A percentile compares a stretch with the other conserved stretches of the same genome.
These are phyloP conservation scores for Trichosporon ovoides DNA, from an alignment of 1,284 basidiomycete species.

Conservation along the genomic window DNA sequence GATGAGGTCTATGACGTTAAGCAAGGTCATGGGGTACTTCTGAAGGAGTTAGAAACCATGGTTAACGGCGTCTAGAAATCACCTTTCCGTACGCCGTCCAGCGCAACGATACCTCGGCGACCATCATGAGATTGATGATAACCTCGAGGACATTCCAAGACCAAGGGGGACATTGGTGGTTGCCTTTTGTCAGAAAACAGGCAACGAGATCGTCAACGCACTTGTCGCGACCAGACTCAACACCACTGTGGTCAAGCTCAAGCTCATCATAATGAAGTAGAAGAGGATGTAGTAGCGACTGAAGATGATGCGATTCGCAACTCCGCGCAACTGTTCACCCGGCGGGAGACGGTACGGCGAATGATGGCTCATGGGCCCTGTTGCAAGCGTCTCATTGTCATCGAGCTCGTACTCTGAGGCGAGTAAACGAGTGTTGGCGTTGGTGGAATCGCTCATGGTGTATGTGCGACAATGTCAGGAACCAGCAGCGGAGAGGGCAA, in stretches of 20 bases:
- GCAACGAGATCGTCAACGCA: slow-evolving; percentile 19
- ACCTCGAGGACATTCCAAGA: slow-evolving; percentile 86
- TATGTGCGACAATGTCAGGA: neutral
- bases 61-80: neutral
- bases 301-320: slow-evolving; percentile 49
- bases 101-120: slow-evolving; percentile 78
- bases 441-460: slow-evolving; percentile 6
- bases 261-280: slow-evolving; percentile 81
- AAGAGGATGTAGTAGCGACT: slow-evolving; percentile 55
- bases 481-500: no score
- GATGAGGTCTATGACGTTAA: slow-evolving; percentile 79
- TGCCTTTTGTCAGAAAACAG: slow-evolving; percentile 18
- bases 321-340: slow-evolving; percentile 44
- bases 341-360: slow-evolving; percentile 45
- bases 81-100: slow-evolving; percentile 86
- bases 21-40: slow-evolving; percentile 94
- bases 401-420: slow-evolving; percentile 27
- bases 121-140: slow-evolving; percentile 86
- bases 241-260: slow-evolving; percentile 82
- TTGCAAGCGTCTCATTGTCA: slow-evolving; percentile 8
- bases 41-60: slow-evolving; percentile 40
- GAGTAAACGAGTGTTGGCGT: neutral
- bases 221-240: slow-evolving; percentile 60
- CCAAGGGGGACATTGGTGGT: slow-evolving; percentile 45
- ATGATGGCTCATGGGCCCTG: neutral